Percentiles rank a stretch among this genome's conserved stretches.
These are phyloP conservation scores for Zygoascus biomembranicola DNA, from an alignment of 805 yeast species.

Conservation along the genomic window DNA sequence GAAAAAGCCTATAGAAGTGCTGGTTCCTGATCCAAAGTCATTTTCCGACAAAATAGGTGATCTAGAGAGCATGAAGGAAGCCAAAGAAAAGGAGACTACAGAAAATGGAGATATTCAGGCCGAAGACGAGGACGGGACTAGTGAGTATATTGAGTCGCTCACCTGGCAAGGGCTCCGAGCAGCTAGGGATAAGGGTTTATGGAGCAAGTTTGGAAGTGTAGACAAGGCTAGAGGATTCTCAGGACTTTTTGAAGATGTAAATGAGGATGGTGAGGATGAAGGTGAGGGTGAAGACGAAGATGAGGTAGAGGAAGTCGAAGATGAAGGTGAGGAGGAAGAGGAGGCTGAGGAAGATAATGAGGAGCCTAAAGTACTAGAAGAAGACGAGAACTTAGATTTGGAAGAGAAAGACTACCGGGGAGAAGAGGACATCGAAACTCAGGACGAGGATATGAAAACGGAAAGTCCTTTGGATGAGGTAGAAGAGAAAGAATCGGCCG, in stretches of 20 bases:
- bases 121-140: background rate
- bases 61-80: slow-evolving; percentile 12
- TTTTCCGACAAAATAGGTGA: slow-evolving; percentile 10
- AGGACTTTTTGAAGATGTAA: slow-evolving; percentile 30
- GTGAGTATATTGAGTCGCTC: slow-evolving; percentile 13
- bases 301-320: slow-evolving; percentile 5
- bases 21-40: slow-evolving; percentile 20
- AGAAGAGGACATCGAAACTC: background rate
- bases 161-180: slow-evolving; percentile 40
- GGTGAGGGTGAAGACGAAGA: slow-evolving; percentile 11
- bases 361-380: background rate
- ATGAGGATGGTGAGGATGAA: slow-evolving; percentile 8
- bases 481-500: background rate
- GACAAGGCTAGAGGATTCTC: slow-evolving; percentile 30
- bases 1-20: slow-evolving; percentile 9
- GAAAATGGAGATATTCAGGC: background rate
- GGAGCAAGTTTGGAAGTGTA: slow-evolving; percentile 33
- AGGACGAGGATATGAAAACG: background rate
- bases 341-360: background rate
- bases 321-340: slow-evolving; percentile 6
- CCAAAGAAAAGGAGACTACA: slow-evolving; percentile 1
- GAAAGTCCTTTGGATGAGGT: slow-evolving; percentile 4
- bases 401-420: slow-evolving; percentile 1
- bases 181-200: slow-evolving; percentile 28
- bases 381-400: background rate